These are phyloP conservation scores for Cucumis hystrix DNA, from an alignment of 306 rosid genomes.

Conservation along the genomic window DNA sequence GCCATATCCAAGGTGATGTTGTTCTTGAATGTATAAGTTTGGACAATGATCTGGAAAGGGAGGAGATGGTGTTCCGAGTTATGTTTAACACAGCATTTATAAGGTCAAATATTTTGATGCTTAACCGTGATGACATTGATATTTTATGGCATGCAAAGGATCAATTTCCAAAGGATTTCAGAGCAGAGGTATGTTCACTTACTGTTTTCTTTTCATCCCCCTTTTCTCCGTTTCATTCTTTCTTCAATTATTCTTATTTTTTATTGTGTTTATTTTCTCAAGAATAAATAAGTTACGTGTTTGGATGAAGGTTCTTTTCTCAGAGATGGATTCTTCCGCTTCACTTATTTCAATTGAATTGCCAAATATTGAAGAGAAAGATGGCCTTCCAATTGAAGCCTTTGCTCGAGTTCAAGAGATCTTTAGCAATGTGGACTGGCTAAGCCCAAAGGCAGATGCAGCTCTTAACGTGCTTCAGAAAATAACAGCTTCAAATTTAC, in stretches of 20 bases:
- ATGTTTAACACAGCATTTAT: slow-evolving; percentile 98
- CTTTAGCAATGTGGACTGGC: slow-evolving; percentile 78
- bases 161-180: slow-evolving; percentile 66
- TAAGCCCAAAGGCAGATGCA: slow-evolving; percentile 55
- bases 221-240: background rate
- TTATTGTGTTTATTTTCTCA: background rate
- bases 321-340: slow-evolving; percentile 76
- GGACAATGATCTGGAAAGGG: slow-evolving; percentile 69
- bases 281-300: slow-evolving; percentile 12
- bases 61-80: slow-evolving; percentile 85
- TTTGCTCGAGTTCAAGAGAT: slow-evolving; percentile 87
- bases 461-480: slow-evolving; percentile 47
- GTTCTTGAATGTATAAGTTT: slow-evolving; percentile 89
- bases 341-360: slow-evolving; percentile 52
- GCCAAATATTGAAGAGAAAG: slow-evolving; percentile 69
- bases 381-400: slow-evolving; percentile 87
- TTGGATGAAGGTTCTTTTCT: slow-evolving; percentile 76
- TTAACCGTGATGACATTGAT: slow-evolving; percentile 87
- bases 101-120: slow-evolving; percentile 92
- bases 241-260: background rate
- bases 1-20: slow-evolving; percentile 94
- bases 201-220: background rate
- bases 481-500: slow-evolving; percentile 37
- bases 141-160: slow-evolving; percentile 67
- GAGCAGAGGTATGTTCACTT: slow-evolving; percentile 69